phyloP scores from a whole-genome alignment of 257 asterid species.

The Gardenia jasminoides region DNA sequence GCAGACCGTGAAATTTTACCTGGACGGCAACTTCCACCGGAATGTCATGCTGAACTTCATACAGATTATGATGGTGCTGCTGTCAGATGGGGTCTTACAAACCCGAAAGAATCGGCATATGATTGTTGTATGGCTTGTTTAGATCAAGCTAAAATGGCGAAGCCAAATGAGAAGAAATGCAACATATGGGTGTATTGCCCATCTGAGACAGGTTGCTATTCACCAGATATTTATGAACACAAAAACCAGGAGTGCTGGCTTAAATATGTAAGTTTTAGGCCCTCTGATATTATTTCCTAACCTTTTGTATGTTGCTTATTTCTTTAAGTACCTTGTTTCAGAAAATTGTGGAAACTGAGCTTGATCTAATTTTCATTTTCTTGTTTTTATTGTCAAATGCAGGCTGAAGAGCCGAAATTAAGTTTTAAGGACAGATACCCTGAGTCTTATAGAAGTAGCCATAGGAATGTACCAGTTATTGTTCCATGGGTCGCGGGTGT shows the following conservation, averaged over 20 bases:
- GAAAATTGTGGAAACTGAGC: background rate
- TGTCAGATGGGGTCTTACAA: conserved; percentile 90
- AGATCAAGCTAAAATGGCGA: conserved; percentile 71
- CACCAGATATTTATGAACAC: conserved; percentile 89
- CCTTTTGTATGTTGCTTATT: background rate
- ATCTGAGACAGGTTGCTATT: conserved; percentile 71
- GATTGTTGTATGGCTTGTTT: conserved; percentile 95
- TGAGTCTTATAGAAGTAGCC: conserved; percentile 65
- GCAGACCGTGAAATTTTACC: conserved; percentile 69
- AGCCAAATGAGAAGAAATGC: conserved; percentile 61
- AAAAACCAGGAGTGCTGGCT: conserved; percentile 93
- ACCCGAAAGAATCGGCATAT: conserved; percentile 88
- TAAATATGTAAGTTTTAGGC: conserved; percentile 58
- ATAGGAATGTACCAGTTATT: conserved; percentile 68
- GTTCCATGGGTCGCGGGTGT: conserved; percentile 95
- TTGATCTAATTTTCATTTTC: background rate
- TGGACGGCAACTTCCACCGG: conserved; percentile 75
- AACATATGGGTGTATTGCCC: conserved; percentile 96
- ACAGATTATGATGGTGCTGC: conserved; percentile 89
- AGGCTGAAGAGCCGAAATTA: conserved; percentile 70
- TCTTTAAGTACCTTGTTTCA: background rate
- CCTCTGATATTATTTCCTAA: background rate
- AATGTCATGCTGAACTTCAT: conserved; percentile 76
- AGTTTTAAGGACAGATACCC: conserved; percentile 72
- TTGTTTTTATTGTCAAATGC: conserved; percentile 29